phyloP scores from a whole-genome alignment of 768 basidiomycete species.

The Mycena pura region DNA sequence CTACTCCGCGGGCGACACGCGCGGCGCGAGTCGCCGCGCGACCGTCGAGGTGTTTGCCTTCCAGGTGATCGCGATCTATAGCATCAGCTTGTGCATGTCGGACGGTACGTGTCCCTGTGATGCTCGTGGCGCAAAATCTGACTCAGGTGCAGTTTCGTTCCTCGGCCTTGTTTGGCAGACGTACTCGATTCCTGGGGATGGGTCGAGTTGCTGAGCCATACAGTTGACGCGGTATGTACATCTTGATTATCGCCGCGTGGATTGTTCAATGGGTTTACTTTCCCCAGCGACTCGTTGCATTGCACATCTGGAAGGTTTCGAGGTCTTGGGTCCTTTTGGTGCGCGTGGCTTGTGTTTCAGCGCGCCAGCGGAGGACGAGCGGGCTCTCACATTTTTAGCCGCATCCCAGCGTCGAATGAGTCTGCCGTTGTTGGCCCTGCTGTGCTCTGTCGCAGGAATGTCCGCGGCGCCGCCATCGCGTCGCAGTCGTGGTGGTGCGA shows the following conservation, averaged over 20 bases:
- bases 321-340: slow-evolving; percentile 95
- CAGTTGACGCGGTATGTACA: slow-evolving; percentile 84
- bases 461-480: too few species aligned
- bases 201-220: slow-evolving; percentile 86
- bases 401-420: too few species aligned
- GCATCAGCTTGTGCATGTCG: slow-evolving; percentile 93
- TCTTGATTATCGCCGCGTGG: slow-evolving; percentile 18
- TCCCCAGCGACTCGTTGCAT: slow-evolving; percentile 73
- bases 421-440: too few species aligned
- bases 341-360: slow-evolving; percentile 24
- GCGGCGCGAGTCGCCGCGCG: slow-evolving; percentile 83
- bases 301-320: slow-evolving; percentile 94
- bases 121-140: slow-evolving; percentile 5
- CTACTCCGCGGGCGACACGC: slow-evolving; percentile 76
- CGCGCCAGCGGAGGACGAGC: too few species aligned
- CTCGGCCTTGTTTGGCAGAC: slow-evolving; percentile 89
- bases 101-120: slow-evolving; percentile 61
- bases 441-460: too few species aligned
- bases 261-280: slow-evolving; percentile 12
- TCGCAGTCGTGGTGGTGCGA: too few species aligned
- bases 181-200: slow-evolving; percentile 80
- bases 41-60: slow-evolving; percentile 94
- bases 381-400: too few species aligned
- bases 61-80: slow-evolving; percentile 95
- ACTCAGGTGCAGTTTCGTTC: slow-evolving; percentile 70